A percentile compares a stretch with the other conserved stretches of the same genome.
phyloP scores from a whole-genome alignment of 768 basidiomycete species.

The Boletus rubropictus region DNA sequence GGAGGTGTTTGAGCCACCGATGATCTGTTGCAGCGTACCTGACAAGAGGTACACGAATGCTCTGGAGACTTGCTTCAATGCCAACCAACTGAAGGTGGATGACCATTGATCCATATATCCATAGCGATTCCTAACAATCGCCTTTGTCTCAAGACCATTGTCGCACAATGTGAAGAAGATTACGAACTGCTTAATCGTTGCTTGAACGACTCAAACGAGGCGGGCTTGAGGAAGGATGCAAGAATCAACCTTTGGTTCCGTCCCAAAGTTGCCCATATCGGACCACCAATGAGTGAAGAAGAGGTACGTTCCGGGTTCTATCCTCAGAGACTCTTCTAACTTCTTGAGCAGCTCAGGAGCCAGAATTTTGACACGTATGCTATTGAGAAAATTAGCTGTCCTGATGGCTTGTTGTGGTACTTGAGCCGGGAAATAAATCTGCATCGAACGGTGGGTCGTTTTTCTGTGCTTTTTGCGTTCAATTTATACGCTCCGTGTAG shows the following conservation, averaged over 20 bases:
- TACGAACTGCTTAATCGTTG: constrained; percentile 62
- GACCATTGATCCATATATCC: not conserved
- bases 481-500: constrained; percentile 32
- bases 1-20: constrained; percentile 82
- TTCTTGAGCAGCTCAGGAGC: constrained; percentile 42
- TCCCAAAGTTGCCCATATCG: constrained; percentile 31
- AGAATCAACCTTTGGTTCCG: constrained; percentile 68
- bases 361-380: constrained; percentile 80
- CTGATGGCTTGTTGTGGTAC: constrained; percentile 68
- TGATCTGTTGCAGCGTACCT: constrained; percentile 65
- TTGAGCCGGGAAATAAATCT: constrained; percentile 57
- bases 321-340: not conserved
- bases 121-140: not conserved
- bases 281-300: constrained; percentile 54
- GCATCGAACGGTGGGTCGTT: constrained; percentile 61
- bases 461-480: not conserved
- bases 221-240: constrained; percentile 44
- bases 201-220: constrained; percentile 58
- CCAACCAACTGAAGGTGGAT: constrained; percentile 57
- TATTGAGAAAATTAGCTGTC: constrained; percentile 73
- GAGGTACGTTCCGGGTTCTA: constrained; percentile 42
- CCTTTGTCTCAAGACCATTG: constrained; percentile 57
- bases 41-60: constrained; percentile 56
- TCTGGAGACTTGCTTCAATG: constrained; percentile 67
- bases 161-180: constrained; percentile 80